phyloP scores from a whole-genome alignment of 108 stramenopile genomes.

The Skeletonema marinoi region DNA sequence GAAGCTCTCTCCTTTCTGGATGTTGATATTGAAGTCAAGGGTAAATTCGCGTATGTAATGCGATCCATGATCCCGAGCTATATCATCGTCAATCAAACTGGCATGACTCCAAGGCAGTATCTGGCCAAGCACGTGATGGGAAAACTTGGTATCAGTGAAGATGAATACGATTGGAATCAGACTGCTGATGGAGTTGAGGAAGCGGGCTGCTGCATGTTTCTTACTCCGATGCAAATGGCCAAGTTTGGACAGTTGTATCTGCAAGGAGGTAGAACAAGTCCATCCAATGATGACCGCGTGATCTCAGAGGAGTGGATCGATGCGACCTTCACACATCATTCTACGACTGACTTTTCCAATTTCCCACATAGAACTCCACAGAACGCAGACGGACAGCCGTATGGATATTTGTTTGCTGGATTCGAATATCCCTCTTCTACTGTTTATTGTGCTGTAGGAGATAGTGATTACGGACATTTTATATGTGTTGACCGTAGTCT shows the following conservation, averaged over 20 bases:
- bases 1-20: background rate
- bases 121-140: background rate
- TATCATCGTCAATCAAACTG: background rate
- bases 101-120: conserved; percentile 12
- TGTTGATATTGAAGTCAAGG: background rate
- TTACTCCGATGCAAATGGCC: conserved; percentile 19
- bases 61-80: background rate
- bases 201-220: background rate
- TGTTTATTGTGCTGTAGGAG: no score
- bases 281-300: background rate
- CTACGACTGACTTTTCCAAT: no score
- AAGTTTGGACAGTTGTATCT: conserved; percentile 29
- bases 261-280: conserved; percentile 3
- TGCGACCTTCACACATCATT: no score
- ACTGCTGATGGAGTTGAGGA: conserved; percentile 23
- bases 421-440: no score
- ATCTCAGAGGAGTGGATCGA: background rate
- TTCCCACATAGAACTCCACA: no score
- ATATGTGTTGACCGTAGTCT: no score
- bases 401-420: no score
- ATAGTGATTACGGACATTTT: no score
- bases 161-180: conserved; percentile 8
- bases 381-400: no score
- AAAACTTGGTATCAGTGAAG: background rate
- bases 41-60: background rate